These are phyloP conservation scores for Aphanomyces stellatus DNA, from an alignment of 352 stramenopile genomes.

Conservation along the genomic window DNA sequence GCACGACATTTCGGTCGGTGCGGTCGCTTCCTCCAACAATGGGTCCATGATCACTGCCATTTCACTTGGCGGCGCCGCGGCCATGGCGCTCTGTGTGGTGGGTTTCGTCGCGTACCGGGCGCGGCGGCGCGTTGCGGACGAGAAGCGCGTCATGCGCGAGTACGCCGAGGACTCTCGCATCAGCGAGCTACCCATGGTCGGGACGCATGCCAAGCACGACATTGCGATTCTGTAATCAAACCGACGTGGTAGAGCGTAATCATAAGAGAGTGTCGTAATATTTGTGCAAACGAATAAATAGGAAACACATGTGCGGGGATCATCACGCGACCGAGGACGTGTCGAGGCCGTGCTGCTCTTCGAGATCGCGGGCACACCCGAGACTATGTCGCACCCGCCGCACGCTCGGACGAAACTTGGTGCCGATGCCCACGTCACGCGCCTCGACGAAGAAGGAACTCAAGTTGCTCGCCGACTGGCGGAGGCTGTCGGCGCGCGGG, in stretches of 20 bases:
- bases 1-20: background rate
- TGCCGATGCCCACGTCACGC: background rate
- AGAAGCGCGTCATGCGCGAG: background rate
- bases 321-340: background rate
- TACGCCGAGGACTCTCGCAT: background rate
- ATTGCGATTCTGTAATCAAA: constrained; percentile 17
- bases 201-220: constrained; percentile 1
- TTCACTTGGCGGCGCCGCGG: background rate
- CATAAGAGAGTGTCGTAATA: background rate
- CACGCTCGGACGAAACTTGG: background rate
- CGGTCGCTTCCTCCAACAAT: background rate
- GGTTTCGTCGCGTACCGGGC: background rate
- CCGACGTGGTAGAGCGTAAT: background rate
- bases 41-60: background rate
- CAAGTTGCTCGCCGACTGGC: background rate
- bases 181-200: background rate
- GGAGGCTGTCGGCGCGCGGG: background rate
- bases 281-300: too few species aligned
- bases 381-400: too few species aligned
- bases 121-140: background rate
- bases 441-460: background rate
- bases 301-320: too few species aligned
- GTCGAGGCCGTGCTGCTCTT: background rate
- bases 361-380: too few species aligned
- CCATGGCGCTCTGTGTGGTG: background rate